Evolutionary conservation across 768 basidiomycete species (phyloP).

Genomic region (Mrakia frigida): DNA sequence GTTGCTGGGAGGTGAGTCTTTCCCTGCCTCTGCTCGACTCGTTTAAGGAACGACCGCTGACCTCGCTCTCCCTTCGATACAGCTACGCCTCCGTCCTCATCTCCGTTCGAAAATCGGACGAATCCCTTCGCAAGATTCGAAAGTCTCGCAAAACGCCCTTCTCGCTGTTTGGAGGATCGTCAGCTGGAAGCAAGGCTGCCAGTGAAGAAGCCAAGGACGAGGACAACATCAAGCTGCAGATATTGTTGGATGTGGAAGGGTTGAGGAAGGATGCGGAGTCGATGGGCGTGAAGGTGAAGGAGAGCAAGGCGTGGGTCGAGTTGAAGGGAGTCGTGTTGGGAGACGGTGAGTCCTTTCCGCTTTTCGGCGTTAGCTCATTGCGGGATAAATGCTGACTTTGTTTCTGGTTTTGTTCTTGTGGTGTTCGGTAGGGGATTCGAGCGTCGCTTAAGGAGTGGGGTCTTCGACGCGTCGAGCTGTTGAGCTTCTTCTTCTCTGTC

Average conservation of each 20-base stretch:
- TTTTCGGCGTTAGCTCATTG: too few species aligned
- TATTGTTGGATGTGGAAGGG: constrained; percentile 79
- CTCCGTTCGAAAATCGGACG: constrained; percentile 87
- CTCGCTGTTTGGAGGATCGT: constrained; percentile 57
- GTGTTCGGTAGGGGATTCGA: too few species aligned
- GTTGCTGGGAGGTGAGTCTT: constrained; percentile 40
- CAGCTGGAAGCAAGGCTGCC: constrained; percentile 22
- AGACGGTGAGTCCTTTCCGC: background rate
- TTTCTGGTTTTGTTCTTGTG: too few species aligned
- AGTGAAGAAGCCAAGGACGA: constrained; percentile 56
- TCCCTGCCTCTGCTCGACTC: too few species aligned
- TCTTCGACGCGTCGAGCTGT: too few species aligned
- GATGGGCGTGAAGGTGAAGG: constrained; percentile 56
- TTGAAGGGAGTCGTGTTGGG: constrained; percentile 38
- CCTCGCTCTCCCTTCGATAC: background rate
- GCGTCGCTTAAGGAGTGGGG: too few species aligned
- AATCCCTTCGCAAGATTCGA: constrained; percentile 75
- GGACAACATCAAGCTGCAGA: constrained; percentile 76
- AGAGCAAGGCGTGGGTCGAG: constrained; percentile 41
- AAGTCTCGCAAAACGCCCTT: constrained; percentile 60
- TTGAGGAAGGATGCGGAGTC: constrained; percentile 70
- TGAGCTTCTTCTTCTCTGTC: too few species aligned
- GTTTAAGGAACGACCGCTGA: background rate
- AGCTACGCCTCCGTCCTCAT: constrained; percentile 77
- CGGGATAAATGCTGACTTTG: too few species aligned